Evolutionary conservation across 2,329 filamentous ascomycete species (phyloP), one percentile per base, ranked within the genome.

Genomic region (Coleophoma cylindrospora): DNA sequence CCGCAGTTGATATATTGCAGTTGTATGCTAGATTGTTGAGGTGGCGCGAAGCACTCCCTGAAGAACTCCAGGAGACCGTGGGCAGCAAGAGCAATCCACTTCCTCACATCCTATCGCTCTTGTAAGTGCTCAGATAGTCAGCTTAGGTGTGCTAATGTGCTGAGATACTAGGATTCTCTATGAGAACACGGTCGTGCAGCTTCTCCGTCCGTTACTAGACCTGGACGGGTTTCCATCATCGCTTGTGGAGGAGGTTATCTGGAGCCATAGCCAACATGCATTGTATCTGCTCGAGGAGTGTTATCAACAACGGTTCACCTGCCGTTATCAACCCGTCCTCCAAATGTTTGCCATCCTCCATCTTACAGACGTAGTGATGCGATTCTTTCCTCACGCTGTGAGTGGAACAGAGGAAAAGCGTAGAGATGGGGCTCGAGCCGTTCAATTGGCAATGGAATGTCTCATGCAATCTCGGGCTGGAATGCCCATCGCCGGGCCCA

Each of bases 311-410:
- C 54, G 58, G 11, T 67, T 63, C 48, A 58, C 57, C 1, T 63
- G 59, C 47, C 58, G 58, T 19, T 66, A 66, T 48, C 64, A 67
- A 40, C 59, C 63, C 3, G 61, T 63, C 1, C 49, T 66, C 14
- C 66, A 68, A 46, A 62, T 66, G 52, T 66, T 67, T 52, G 54
- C 58, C 19, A 15, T 63, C 32, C 55, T 68, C 3, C 62, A 67
- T 41, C 48, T 68, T 19, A 58, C 56, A 11, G 64, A 67, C 45
- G 45, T 60, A 8, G 45, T 66, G 22, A 51, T 59, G n/a, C 60
- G 63, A 19, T 64, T 60, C 45, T 66, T 60, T 19, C 61, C 64
- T 11, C 53, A 51, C n/a, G 56, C 50, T 9, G 38, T 54, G 11
- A 55, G 61, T 34, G 52, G 53, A 8, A 34, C 43, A 9, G 50